Conservation (phyloP, 228 moss, liverwort and hornwort species). For the Sphagnum fallax region DNA sequence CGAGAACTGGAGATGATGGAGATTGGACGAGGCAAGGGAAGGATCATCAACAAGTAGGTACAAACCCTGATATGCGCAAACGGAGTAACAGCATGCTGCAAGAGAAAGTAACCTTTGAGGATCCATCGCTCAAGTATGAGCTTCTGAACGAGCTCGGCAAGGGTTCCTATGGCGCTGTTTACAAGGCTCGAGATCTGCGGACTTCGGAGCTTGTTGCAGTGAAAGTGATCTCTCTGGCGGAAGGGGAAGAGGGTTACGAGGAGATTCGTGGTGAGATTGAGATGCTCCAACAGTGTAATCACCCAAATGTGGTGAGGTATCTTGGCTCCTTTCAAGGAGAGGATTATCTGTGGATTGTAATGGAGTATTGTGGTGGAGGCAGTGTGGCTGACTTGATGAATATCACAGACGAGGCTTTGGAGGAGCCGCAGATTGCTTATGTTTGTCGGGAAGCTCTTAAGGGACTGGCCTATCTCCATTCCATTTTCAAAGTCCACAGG, state of each 20-base stretch:
- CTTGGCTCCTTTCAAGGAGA: constrained; percentile 95
- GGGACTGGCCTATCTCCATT: constrained; percentile 88
- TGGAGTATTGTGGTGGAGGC: constrained; percentile 99
- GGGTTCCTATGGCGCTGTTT: constrained; percentile 94
- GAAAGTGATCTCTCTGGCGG: constrained; percentile 91
- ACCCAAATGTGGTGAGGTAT: constrained; percentile 95
- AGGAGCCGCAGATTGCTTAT: constrained; percentile 97
- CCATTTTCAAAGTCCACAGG: constrained; percentile 95
- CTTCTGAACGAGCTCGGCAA: constrained; percentile 93
- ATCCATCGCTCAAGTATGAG: constrained; percentile 90
- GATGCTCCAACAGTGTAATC: constrained; percentile 98
- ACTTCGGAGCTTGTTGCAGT: constrained; percentile 97
- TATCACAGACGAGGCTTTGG: constrained; percentile 89
- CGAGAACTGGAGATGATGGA: background rate
- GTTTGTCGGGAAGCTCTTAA: constrained; percentile 91
- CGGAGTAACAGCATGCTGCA: constrained; percentile 48
- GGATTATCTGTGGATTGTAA: constrained; percentile 98
- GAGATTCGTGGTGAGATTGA: constrained; percentile 97
- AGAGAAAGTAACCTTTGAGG: constrained; percentile 72
- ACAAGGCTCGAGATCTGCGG: constrained; percentile 85
- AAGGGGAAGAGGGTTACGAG: constrained; percentile 98
- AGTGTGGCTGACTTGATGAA: constrained; percentile 99
- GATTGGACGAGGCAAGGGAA: constrained; percentile 24
- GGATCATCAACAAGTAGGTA: background rate
- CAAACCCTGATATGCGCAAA: constrained; percentile 16